Conservation (phyloP, 2,329 filamentous ascomycete genomes). For the Aspergillus sp. region DNA sequence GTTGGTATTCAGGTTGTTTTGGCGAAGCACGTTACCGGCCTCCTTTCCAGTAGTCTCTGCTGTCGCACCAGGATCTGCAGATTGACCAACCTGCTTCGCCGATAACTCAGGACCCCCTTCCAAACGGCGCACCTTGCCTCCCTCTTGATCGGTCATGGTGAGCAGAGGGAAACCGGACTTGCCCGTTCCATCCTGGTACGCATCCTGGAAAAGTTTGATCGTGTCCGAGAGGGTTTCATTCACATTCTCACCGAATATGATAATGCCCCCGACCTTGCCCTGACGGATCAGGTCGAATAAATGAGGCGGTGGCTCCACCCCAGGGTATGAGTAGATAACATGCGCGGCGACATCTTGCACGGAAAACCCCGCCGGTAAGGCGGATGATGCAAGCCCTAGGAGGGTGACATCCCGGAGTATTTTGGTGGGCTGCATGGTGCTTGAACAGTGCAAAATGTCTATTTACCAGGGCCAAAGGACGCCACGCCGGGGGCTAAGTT, state of each 20-base stretch:
- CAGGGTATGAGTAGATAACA: constrained; percentile 32
- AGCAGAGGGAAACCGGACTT: constrained; percentile 24
- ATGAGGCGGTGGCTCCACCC: constrained; percentile 21
- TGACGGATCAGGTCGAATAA: constrained; percentile 23
- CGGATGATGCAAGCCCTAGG: neutral
- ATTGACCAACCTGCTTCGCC: constrained; percentile 24
- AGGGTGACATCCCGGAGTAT: neutral
- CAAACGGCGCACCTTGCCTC: constrained; percentile 26
- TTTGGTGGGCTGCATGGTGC: neutral
- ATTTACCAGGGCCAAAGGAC: neutral
- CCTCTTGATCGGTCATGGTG: constrained; percentile 34
- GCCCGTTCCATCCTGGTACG: constrained; percentile 18
- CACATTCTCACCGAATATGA: constrained; percentile 31
- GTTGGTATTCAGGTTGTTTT: constrained; percentile 23
- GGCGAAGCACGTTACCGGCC: neutral
- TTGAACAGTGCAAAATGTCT: neutral
- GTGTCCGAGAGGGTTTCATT: constrained; percentile 18
- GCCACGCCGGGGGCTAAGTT: neutral
- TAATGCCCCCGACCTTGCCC: constrained; percentile 31
- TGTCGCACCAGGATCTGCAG: constrained; percentile 7
- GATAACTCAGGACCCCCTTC: constrained; percentile 23
- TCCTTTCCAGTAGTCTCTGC: neutral
- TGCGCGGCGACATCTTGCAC: constrained; percentile 11
- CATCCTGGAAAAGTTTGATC: constrained; percentile 21
- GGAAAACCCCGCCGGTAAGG: neutral